Percentiles rank a stretch among this genome's conserved stretches.
Evolutionary conservation across 352 stramenopile species (phyloP).

Genomic region (Pythium grandisporangium): DNA sequence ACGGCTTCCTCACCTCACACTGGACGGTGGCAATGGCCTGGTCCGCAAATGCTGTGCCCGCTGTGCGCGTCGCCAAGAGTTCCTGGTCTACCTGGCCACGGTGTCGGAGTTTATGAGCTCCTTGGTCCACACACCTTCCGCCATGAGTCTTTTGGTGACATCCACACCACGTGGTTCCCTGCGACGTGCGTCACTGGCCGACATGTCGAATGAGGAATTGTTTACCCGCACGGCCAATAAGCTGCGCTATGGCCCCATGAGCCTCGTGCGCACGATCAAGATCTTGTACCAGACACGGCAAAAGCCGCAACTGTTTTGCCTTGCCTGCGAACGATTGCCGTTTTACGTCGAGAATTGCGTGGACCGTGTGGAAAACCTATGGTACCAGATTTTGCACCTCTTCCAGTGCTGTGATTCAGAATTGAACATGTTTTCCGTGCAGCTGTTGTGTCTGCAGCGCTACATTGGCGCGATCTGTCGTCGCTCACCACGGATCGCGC

Average conservation of each 20-base stretch:
- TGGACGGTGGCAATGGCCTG: constrained; percentile 16
- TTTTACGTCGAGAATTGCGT: constrained; percentile 69
- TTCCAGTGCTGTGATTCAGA: constrained; percentile 67
- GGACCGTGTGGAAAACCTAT: constrained; percentile 66
- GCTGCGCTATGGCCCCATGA: constrained; percentile 46
- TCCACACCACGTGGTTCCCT: background rate
- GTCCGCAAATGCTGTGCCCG: constrained; percentile 36
- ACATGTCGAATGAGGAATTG: constrained; percentile 6
- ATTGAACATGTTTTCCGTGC: constrained; percentile 24
- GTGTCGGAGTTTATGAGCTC: constrained; percentile 27
- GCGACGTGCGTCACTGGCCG: background rate
- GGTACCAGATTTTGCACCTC: constrained; percentile 73
- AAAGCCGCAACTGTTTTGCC: constrained; percentile 57
- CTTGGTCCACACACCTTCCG: constrained; percentile 1
- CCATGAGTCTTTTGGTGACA: too few relatives aligned
- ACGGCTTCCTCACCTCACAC: constrained; percentile 34
- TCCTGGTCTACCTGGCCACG: constrained; percentile 30
- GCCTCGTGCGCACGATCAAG: constrained; percentile 69
- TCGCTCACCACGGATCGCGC: constrained; percentile 52
- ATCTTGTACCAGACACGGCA: constrained; percentile 70
- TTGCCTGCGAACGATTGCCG: constrained; percentile 51
- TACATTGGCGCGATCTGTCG: constrained; percentile 66
- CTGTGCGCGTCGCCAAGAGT: constrained; percentile 47
- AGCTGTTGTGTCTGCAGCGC: constrained; percentile 59
- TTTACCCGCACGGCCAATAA: constrained; percentile 39